A percentile compares a stretch with the other conserved stretches of the same genome.
Conservation (phyloP, 2,329 filamentous ascomycete genomes). For the Reticulascus tulasneorum region DNA sequence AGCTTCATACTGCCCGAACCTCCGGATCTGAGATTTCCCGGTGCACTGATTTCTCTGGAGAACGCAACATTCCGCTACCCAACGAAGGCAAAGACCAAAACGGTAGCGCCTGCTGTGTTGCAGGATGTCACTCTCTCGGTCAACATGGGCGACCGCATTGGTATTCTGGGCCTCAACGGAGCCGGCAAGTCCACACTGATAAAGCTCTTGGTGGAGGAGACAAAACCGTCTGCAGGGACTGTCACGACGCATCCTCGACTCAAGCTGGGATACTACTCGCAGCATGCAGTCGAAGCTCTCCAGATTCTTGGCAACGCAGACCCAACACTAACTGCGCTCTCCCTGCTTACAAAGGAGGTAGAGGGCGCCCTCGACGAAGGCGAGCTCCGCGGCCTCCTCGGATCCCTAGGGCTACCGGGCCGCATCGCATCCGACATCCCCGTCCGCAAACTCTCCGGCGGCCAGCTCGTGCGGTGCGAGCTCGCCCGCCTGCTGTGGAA, state of each 20-base stretch:
- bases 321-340: constrained; percentile 58
- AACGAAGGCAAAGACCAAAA: constrained; percentile 19
- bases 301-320: constrained; percentile 44
- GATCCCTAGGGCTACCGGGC: constrained; percentile 66
- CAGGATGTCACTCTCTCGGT: constrained; percentile 65
- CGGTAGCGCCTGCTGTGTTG: constrained; percentile 43
- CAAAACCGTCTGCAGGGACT: constrained; percentile 56
- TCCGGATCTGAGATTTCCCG: constrained; percentile 69
- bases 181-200: constrained; percentile 78
- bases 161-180: constrained; percentile 75
- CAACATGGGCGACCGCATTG: constrained; percentile 69
- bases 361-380: constrained; percentile 58
- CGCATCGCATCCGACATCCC: constrained; percentile 70
- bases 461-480: constrained; percentile 65
- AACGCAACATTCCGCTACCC: constrained; percentile 63
- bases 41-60: constrained; percentile 69
- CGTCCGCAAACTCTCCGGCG: constrained; percentile 69
- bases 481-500: constrained; percentile 66
- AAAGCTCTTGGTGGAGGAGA: constrained; percentile 61
- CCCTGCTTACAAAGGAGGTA: constrained; percentile 54
- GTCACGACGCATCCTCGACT: constrained; percentile 65
- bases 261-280: constrained; percentile 72
- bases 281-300: constrained; percentile 71
- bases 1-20: constrained; percentile 58
- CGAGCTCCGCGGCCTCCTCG: constrained; percentile 62